Base-by-base conservation (phyloP, 352 stramenopile genomes). In the Thalassiosira livingstoniorum region DNA sequence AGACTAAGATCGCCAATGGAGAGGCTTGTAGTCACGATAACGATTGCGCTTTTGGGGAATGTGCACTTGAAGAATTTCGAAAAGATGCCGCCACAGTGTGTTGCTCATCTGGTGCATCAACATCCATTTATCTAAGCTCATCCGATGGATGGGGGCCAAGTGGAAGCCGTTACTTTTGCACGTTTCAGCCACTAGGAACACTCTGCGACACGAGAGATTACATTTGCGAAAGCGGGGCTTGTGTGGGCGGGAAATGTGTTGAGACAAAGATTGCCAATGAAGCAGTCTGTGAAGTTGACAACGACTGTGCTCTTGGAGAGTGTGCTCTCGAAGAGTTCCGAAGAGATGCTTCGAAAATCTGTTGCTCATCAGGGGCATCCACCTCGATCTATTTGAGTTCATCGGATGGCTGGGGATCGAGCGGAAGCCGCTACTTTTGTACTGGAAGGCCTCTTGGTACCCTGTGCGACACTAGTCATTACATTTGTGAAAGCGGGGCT, bases 141-240 rank as follows among this genome's bases (percentile, higher is more conserved):
- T 29, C 11, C n/a, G 47, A 58, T 23, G 47, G 47, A 29, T 58
- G 47, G 47, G 4, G 4, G 4, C 21, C 5, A 7, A 58, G 11
- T 23, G 47, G 47, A 25, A 7, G 21, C 27, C 21, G 27, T 7
- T 25, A 43, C 4, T 66, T 66, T 66, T 66, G 58, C 27, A 23
- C 18, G 11, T 10, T 23, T 29, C 58, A 47, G 27, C 58, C 58
- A 29, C 2, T 47, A 31, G 31, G 34, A 3, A 66, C 58, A 32
- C 27, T 27, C 25, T 66, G 58, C 47, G 58, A 34, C 25, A 34
- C 13, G 29, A 66, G 31, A 13, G 58, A 66, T 47, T 10, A 66
- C 4, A 66, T 66, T n/a, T 66, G 58, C n/a, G n/a, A 4, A 2
- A 66, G 58, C 58, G 4, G 27, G 43, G 58, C 58, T 47, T 66